A percentile compares a stretch with the other conserved stretches of the same genome.
phyloP scores from a whole-genome alignment of 345 rosid species.

The Rhizophora apiculata region DNA sequence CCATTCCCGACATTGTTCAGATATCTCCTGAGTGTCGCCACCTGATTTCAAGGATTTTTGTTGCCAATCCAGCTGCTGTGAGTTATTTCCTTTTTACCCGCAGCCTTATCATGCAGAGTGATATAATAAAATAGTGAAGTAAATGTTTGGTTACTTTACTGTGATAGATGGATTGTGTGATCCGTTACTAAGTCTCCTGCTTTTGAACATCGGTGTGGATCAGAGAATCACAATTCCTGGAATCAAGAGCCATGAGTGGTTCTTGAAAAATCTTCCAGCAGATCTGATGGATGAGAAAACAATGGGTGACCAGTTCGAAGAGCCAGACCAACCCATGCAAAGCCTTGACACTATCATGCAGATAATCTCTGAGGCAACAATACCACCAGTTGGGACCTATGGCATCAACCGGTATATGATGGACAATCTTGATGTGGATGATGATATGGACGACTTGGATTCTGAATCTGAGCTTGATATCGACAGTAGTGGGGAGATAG shows the following conservation, averaged over 20 bases:
- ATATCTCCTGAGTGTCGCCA: constrained; percentile 29
- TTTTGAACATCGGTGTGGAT: constrained; percentile 3
- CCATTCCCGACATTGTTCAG: constrained; percentile 23
- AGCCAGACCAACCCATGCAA: constrained; percentile 34
- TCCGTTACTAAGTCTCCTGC: constrained; percentile 2
- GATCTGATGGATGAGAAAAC: constrained; percentile 33
- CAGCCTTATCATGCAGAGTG: neutral
- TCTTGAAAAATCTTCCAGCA: constrained; percentile 27
- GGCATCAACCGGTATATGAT: constrained; percentile 18
- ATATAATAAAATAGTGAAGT: too few relatives aligned
- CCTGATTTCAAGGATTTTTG: constrained; percentile 28
- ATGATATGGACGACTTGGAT: constrained; percentile 32
- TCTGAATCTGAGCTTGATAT: constrained; percentile 37
- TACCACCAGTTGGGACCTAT: constrained; percentile 25
- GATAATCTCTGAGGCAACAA: constrained; percentile 33
- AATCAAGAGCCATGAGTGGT: constrained; percentile 33
- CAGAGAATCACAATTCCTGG: constrained; percentile 30
- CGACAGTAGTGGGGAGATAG: constrained; percentile 34
- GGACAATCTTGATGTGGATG: constrained; percentile 33
- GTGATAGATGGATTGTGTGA: neutral
- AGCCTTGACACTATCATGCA: constrained; percentile 29
- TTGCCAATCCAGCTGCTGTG: constrained; percentile 32
- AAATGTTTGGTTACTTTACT: too few relatives aligned
- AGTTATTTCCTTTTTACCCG: constrained; percentile 4
- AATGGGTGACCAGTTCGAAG: constrained; percentile 31